Conservation (phyloP, 345 rosid species). For the Punica granatum region DNA sequence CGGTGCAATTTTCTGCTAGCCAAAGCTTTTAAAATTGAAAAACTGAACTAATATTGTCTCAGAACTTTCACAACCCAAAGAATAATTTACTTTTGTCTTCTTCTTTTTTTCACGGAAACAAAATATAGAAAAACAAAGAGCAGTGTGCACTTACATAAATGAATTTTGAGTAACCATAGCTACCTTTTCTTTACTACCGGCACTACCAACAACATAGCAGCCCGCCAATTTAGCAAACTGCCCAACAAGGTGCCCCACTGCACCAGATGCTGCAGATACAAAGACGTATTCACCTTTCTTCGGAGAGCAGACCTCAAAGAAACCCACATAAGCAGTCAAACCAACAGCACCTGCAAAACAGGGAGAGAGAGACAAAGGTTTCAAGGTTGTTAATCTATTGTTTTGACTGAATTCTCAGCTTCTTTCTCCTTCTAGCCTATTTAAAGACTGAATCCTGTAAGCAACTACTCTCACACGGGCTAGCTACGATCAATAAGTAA, state of each 20-base stretch:
- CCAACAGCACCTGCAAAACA: constrained; percentile 46
- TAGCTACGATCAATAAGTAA: too few relatives aligned
- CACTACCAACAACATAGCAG: constrained; percentile 19
- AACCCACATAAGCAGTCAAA: constrained; percentile 45
- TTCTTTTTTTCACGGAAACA: too few relatives aligned
- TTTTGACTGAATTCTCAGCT: neutral
- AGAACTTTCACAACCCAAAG: neutral
- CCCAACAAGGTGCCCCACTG: constrained; percentile 17
- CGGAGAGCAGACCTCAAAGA: constrained; percentile 41
- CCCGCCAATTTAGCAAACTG: constrained; percentile 20
- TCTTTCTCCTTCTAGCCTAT: neutral
- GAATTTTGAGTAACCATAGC: neutral
- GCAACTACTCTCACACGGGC: neutral
- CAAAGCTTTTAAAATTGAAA: neutral
- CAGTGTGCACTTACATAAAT: neutral
- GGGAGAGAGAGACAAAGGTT: neutral
- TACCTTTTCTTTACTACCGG: constrained; percentile 18
- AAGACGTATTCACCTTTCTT: constrained; percentile 39
- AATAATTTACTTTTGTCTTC: neutral
- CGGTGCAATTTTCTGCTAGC: neutral
- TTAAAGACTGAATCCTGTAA: neutral
- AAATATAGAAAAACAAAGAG: neutral
- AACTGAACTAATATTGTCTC: neutral
- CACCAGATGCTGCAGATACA: constrained; percentile 38
- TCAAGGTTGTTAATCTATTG: neutral